Evolutionary conservation across 345 rosid genomes (phyloP).

Genomic region (Eucalyptus leucophloia): DNA sequence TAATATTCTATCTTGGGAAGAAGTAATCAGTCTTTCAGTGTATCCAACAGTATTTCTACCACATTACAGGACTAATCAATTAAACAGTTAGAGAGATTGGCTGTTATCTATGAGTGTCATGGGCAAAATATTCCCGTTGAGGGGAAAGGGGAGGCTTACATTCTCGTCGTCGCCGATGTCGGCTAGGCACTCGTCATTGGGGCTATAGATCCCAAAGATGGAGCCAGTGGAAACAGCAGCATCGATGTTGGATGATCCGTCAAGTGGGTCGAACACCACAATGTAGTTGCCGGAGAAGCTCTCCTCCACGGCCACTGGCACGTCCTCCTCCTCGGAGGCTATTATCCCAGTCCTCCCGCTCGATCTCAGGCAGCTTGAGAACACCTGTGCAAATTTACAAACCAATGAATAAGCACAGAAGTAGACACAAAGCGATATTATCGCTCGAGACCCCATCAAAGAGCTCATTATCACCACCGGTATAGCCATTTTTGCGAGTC

Average conservation of each 20-base stretch:
- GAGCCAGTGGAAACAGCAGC: conserved; percentile 98
- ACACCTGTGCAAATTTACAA: conserved; percentile 33
- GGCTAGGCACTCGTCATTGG: conserved; percentile 81
- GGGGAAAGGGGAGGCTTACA: conserved; percentile 15
- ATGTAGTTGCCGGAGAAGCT: conserved; percentile 93
- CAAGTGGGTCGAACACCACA: conserved; percentile 89
- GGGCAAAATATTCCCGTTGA: background rate
- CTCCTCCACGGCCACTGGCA: conserved; percentile 93
- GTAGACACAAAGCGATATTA: background rate
- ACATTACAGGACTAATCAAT: background rate
- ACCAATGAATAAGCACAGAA: background rate
- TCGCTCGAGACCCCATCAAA: background rate
- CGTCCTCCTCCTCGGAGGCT: conserved; percentile 97
- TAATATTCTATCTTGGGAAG: background rate
- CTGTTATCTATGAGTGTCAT: background rate
- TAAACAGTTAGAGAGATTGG: background rate
- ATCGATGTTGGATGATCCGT: conserved; percentile 92
- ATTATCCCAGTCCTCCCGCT: conserved; percentile 93
- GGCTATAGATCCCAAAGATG: conserved; percentile 88
- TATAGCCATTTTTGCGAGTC: background rate
- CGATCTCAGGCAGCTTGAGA: conserved; percentile 84
- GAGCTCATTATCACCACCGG: background rate
- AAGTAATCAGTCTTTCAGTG: background rate
- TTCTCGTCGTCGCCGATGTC: conserved; percentile 45
- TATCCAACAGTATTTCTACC: background rate